Evolutionary conservation across 2,329 filamentous ascomycete genomes (phyloP).

Genomic region (Exophiala sp.): DNA sequence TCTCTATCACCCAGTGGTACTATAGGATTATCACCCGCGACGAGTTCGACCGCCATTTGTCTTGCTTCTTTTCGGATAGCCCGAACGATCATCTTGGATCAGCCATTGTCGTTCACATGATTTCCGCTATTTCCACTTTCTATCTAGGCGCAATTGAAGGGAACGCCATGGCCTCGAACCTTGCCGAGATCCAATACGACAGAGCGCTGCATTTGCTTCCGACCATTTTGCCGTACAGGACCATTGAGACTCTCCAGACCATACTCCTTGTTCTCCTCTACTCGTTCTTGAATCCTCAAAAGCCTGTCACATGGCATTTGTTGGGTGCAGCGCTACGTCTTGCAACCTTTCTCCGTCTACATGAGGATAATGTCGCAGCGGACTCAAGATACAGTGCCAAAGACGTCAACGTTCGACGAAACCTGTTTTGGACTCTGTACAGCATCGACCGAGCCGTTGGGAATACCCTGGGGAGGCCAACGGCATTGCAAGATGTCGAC

Average conservation of each 20-base stretch:
- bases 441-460: not conserved
- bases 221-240: not conserved
- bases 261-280: not conserved
- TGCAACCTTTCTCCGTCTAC: not conserved
- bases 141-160: not conserved
- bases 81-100: not conserved
- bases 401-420: not conserved
- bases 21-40: not conserved
- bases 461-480: not conserved
- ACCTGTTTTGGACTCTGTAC: not conserved
- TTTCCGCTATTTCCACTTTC: not conserved
- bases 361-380: not conserved
- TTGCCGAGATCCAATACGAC: not conserved
- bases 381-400: not conserved
- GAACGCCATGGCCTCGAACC: not conserved
- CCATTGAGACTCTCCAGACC: not conserved
- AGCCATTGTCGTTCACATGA: not conserved
- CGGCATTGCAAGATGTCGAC: not conserved
- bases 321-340: not conserved
- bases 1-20: not conserved
- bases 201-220: not conserved
- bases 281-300: not conserved
- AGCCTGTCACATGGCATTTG: not conserved
- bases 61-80: not conserved
- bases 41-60: not conserved